Evolutionary conservation across 164 flowering plant species (phyloP), one percentile per base, ranked within the genome.

Genomic region (Tetrastigma voinierianum): DNA sequence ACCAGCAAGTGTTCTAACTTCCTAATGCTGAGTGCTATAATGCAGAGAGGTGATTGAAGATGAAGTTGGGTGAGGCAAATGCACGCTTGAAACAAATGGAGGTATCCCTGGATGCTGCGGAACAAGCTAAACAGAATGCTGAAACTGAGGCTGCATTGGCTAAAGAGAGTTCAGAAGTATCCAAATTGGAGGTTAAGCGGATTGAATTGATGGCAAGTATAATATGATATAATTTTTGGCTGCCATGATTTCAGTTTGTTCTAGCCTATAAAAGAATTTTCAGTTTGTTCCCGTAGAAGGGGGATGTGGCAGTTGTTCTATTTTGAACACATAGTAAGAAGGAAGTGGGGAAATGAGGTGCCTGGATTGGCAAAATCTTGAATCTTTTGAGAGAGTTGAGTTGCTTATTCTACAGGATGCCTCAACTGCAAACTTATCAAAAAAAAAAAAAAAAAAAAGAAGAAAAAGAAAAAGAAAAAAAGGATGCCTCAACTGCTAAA

Each of bases 11-110:
- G 21, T 40, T 48, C 23, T 51, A 32, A 32, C 1, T 48, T 49
- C 19, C 21, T 46, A 3, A 47, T 49, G 59, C 25, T 59, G 57
- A 45, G 9, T 21, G 44, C 25, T 49, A 62, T 17, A 19, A 71
- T 72, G 67, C 81, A 95, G 99, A 62, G 94, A 90, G 82, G 86
- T 92, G 57, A 72, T 92, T 73, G 86, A 87, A 25, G 73, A 69
- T 77, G 79, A 89, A 87, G 76, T 61, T 78, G 24, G 94, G 98
- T 57, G 96, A 95, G 75, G 77, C 79, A 51, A 91, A 67, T 77
- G 83, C 86, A 23, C 80, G 71, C 14, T 40, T 90, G 81, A 92
- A 89, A 73, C 86, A 89, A 74, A 60, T 89, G 71, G 87, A 89
- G 72, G 88, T 92, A 46, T 82, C 87, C 73, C 68, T 95, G 70